A percentile compares a stretch with the other conserved stretches of the same genome.
These are phyloP conservation scores for Elsinoe arachidis DNA, from an alignment of 2,329 filamentous ascomycete genomes.

Conservation along the genomic window DNA sequence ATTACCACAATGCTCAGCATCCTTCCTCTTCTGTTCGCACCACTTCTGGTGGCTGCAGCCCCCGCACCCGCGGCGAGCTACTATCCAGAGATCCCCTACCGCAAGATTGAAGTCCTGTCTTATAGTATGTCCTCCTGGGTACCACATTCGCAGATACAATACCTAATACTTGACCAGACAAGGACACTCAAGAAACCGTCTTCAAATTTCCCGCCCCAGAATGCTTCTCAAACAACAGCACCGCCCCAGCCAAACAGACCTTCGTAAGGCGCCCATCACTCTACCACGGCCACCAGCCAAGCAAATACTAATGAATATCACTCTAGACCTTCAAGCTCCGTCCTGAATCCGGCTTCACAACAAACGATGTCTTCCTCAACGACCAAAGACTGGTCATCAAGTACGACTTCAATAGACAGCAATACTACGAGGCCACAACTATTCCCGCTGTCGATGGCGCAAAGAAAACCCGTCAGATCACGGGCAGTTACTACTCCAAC, in stretches of 20 bases:
- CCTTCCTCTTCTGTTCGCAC: not conserved
- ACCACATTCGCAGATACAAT: not conserved
- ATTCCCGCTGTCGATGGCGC: not conserved
- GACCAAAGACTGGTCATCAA: not conserved
- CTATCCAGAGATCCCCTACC: not conserved
- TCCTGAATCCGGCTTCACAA: not conserved
- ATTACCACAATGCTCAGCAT: not conserved
- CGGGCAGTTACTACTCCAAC: not conserved
- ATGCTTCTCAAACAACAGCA: not conserved
- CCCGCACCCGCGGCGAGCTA: not conserved
- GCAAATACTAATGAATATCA: not conserved
- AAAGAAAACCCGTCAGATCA: not conserved
- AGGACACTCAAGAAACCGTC: not conserved
- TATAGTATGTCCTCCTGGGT: not conserved
- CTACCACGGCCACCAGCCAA: not conserved
- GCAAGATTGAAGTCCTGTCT: not conserved
- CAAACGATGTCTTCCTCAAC: constrained; percentile 1
- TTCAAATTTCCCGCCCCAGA: not conserved
- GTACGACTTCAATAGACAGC: not conserved
- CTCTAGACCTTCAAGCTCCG: not conserved
- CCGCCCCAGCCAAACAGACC: not conserved
- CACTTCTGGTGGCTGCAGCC: not conserved
- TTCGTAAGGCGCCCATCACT: not conserved
- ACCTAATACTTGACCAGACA: not conserved
- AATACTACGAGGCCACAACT: not conserved